Percentiles rank a stretch among this genome's conserved stretches.
phyloP scores from a whole-genome alignment of 1,284 basidiomycete genomes.

The Ustilago curta region DNA sequence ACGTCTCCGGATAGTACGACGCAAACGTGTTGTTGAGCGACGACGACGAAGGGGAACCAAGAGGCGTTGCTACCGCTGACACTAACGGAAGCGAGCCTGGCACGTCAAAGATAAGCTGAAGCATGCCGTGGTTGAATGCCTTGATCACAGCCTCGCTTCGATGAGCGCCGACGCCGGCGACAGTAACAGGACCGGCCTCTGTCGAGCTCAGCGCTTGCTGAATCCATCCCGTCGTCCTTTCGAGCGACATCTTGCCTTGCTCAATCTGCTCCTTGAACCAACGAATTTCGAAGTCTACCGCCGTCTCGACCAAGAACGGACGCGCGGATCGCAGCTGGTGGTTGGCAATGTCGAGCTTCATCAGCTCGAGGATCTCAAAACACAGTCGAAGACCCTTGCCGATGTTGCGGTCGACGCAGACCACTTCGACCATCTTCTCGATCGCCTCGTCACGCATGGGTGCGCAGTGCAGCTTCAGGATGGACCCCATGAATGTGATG shows the following conservation, averaged over 20 bases:
- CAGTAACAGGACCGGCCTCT: neutral
- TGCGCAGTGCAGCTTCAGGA: slow-evolving; percentile 89
- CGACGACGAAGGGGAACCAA: slow-evolving; percentile 68
- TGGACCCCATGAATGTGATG: slow-evolving; percentile 81
- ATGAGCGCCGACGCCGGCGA: slow-evolving; percentile 8
- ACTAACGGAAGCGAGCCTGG: slow-evolving; percentile 71
- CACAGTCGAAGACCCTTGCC: slow-evolving; percentile 83
- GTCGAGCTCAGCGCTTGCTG: slow-evolving; percentile 53
- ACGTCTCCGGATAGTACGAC: slow-evolving; percentile 74
- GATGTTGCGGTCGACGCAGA: slow-evolving; percentile 70
- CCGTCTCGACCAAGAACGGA: slow-evolving; percentile 83
- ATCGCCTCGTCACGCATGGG: slow-evolving; percentile 89
- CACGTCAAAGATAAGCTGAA: slow-evolving; percentile 78
- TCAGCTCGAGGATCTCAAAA: slow-evolving; percentile 90
- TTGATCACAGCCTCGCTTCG: slow-evolving; percentile 69
- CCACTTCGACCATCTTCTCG: slow-evolving; percentile 79
- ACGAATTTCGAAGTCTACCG: slow-evolving; percentile 82
- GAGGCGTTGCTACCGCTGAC: slow-evolving; percentile 53
- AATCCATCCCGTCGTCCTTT: slow-evolving; percentile 78
- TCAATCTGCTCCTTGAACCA: slow-evolving; percentile 78
- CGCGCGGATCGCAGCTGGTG: slow-evolving; percentile 90
- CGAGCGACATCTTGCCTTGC: slow-evolving; percentile 72
- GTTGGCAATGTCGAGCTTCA: slow-evolving; percentile 96
- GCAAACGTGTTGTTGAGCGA: slow-evolving; percentile 57
- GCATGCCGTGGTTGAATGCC: slow-evolving; percentile 76